These are phyloP conservation scores for Hypomyces rosellus DNA, from an alignment of 2,329 filamentous ascomycete species.

Conservation along the genomic window DNA sequence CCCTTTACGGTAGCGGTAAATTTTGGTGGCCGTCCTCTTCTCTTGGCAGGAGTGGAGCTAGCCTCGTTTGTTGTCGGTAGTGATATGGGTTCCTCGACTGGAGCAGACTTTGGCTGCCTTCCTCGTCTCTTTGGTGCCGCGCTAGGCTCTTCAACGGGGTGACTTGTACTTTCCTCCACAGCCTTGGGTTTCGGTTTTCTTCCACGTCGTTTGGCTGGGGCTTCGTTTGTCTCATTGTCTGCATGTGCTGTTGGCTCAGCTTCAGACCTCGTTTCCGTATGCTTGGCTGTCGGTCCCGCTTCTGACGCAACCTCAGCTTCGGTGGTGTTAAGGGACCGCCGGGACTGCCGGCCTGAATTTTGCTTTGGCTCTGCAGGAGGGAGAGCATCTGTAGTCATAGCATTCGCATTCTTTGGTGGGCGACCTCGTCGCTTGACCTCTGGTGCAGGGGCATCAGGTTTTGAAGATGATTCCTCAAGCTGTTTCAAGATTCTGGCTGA, in stretches of 20 bases:
- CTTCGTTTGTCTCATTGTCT: neutral
- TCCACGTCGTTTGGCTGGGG: conserved; percentile 4
- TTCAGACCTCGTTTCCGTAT: neutral
- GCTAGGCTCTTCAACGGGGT: no score
- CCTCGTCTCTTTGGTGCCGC: no score
- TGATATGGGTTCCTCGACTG: neutral
- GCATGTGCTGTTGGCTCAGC: neutral
- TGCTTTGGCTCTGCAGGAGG: neutral
- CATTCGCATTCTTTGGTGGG: neutral
- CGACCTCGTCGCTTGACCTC: neutral
- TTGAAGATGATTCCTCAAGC: neutral
- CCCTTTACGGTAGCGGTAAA: no score
- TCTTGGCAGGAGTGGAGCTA: no score
- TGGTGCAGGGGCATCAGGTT: neutral
- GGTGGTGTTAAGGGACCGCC: neutral
- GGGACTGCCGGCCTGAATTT: neutral
- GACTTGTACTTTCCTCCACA: no score
- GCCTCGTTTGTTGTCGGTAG: no score
- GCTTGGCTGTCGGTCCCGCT: neutral
- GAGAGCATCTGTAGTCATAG: no score
- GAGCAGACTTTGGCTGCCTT: no score
- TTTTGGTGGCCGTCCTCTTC: no score
- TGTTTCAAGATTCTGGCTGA: neutral
- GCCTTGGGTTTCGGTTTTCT: neutral
- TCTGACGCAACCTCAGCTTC: neutral